Evolutionary conservation across 352 stramenopile species (phyloP), one percentile per base, ranked within the genome.

Genomic region (Globisporangium paroecandrum): DNA sequence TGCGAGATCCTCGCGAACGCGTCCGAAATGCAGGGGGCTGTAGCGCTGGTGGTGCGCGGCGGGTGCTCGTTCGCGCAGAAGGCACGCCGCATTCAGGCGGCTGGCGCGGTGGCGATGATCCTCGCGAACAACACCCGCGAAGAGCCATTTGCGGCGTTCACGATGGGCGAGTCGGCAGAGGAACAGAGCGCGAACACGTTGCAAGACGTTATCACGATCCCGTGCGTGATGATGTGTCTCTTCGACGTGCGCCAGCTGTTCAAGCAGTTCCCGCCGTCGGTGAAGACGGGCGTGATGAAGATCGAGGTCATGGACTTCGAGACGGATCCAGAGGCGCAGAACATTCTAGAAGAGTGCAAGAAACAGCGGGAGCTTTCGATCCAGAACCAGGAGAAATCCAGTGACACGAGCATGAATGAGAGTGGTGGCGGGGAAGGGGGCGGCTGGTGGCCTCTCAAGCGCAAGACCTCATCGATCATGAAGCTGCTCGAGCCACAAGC

Each of bases 41-140:
- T 93, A 25, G 85, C 80, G 38, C 64, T 91, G 22, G 85, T 91
- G 22, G 80, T 89, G 29, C 85, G 83, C 6, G 85, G 83, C 20
- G 83, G 84, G 25, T 93, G 83, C 72, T 89, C 81, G 41, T 91
- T 93, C 22, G 73, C 74, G 7, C 74, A 82, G 49, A 93, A 93
- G 71, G 81, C 85, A 15, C 73, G 75, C 13, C 73, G 83, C 55
- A 62, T 93, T 38, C 81, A 89, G 66, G 69, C 68, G 24, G 74
- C 82, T 15, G 85, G 85, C 9, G 85, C 85, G 0, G 65, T 89
- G 22, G 85, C 76, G 10, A 82, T 85, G 77, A 72, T 85, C 25
- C 58, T 70, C 15, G 65, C 65, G 1, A 70, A 69, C 63, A 69
- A 86, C 68, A 79, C 73, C 38, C 73, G 81, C 41, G 82, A 88